Base-by-base conservation (phyloP, 441 rosid genomes). In the Corymbia calophylla region DNA sequence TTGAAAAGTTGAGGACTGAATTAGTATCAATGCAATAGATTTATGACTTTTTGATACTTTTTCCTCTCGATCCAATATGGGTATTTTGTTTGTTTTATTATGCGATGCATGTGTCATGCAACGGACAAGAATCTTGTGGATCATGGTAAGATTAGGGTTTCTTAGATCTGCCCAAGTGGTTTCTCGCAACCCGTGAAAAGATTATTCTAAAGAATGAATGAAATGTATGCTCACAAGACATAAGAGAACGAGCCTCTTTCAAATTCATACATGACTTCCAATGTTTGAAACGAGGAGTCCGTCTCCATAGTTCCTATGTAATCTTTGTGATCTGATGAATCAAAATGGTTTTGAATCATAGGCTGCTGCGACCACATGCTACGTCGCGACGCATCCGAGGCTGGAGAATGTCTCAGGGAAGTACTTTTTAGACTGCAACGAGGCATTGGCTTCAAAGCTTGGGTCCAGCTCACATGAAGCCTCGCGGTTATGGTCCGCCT, bases 301-400 rank as follows among this genome's bases (percentile, higher is more conserved):
- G 23, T 19, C 44, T 39, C 44, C 44, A 25, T 5, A 1, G 84
- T 13, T 77, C 32, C 77, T 2, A 16, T 32, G 77, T 31, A 18
- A 31, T 31, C 25, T 17, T 31, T 68, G 77, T 68, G 18, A 68
- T 68, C 23, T 32, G 77, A 68, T 31, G 77, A 31, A 31, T 68
- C 35, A 23, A 32, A 39, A 87, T 88, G 93, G 91, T 93, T 91
- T 91, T 92, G 92, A 90, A 39, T 55, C 6, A 68, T 62, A 88
- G 90, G 90, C 87, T 55, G 90, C 90, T 47, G 90, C 90, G 3
- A 88, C 87, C 9, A 88, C 87, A 31, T 88, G 90, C 48, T 88
- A 88, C 8, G 90, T 84, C 1, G 81, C 87, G 5, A 66, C 53
- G 13, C 90, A 88, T 27, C 90, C 81, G 14, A 88, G 87, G 77